Evolutionary conservation across 441 rosid species (phyloP).

Genomic region (Bruguiera hainesii): DNA sequence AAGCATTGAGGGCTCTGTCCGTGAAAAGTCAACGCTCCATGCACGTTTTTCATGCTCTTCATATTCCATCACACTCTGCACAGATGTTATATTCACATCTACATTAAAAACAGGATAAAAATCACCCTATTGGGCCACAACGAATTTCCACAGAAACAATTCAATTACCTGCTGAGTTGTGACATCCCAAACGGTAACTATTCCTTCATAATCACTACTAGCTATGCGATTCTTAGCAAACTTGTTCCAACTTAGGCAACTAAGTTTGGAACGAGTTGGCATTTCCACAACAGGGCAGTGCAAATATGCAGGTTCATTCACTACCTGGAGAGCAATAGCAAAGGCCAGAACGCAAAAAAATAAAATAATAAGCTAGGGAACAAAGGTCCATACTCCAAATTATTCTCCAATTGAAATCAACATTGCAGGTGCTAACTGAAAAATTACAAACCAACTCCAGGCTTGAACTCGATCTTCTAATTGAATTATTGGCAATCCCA

Average conservation of each 20-base stretch:
- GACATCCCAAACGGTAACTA: slow-evolving; percentile 98
- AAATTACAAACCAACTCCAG: no score
- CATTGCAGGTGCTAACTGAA: no score
- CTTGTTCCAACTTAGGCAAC: slow-evolving; percentile 99
- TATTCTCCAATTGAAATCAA: no score
- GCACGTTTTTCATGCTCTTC: slow-evolving; percentile 99
- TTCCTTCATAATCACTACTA: slow-evolving; percentile 99
- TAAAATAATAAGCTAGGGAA: background rate
- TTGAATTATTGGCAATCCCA: background rate
- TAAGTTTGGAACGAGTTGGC: slow-evolving; percentile 95
- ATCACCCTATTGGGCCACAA: background rate
- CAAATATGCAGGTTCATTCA: slow-evolving; percentile 68
- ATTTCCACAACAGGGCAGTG: slow-evolving; percentile 96
- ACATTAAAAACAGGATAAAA: slow-evolving; percentile 8
- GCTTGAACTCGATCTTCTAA: no score
- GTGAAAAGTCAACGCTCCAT: slow-evolving; percentile 99
- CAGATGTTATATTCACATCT: slow-evolving; percentile 8
- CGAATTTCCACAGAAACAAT: background rate
- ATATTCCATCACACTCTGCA: slow-evolving; percentile 92
- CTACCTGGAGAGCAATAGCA: slow-evolving; percentile 57
- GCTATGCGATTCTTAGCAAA: slow-evolving; percentile 89
- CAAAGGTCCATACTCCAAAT: no score
- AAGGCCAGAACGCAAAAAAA: slow-evolving; percentile 5
- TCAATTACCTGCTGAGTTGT: slow-evolving; percentile 79
- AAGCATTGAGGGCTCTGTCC: slow-evolving; percentile 95